Base-by-base conservation (phyloP, 2,329 filamentous ascomycete genomes). In the Cercospora sp. region DNA sequence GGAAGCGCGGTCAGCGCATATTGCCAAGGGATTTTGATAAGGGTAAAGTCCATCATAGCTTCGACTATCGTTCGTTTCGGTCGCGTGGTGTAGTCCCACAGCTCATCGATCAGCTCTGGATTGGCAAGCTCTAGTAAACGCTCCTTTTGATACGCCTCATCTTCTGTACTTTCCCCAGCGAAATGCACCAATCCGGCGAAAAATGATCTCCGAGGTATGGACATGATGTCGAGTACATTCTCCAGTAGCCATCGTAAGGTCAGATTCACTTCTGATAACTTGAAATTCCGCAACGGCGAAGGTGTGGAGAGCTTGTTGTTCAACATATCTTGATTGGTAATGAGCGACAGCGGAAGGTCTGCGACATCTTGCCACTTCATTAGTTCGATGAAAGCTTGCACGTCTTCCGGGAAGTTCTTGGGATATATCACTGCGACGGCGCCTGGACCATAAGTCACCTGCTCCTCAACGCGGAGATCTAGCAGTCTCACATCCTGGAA, bases 401-500 rank as follows among this genome's bases (percentile, higher is more conserved):
- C 94, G 74, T 98, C 94, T 7, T 84, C 81, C 0, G 90, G 85
- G 69, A 93, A 94, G 79, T 97, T 98, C 77, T 94, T 94, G 4
- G 95, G 94, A 68, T 90, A 93, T 18, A 99, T 87, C 5, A 89
- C 89, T 6, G 96, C 82, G 26, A 92, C 90, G 73, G 96, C 92
- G 5, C 94, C 94, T 0, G 95, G 93, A 0, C 76, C 77, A 74
- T 89, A 90, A 57, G 78, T 81, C 77, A 81, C 78, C 2, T 75
- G 72, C 57, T 75, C 77, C 3, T 80, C 73, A 12, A 83, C 79
- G 10, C 77, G 83, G 13, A 98, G 83, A 1, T 83, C 85, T n/a
- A 97, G 80, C 63, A 91, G 87, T 0, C 95, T 91, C 55, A 98
- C 94, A 81, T 99, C 95, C 81, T 99, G 95, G 90, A 93, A 97